These are phyloP conservation scores for Glycine soja DNA, from an alignment of 306 rosid genomes.

Conservation along the genomic window DNA sequence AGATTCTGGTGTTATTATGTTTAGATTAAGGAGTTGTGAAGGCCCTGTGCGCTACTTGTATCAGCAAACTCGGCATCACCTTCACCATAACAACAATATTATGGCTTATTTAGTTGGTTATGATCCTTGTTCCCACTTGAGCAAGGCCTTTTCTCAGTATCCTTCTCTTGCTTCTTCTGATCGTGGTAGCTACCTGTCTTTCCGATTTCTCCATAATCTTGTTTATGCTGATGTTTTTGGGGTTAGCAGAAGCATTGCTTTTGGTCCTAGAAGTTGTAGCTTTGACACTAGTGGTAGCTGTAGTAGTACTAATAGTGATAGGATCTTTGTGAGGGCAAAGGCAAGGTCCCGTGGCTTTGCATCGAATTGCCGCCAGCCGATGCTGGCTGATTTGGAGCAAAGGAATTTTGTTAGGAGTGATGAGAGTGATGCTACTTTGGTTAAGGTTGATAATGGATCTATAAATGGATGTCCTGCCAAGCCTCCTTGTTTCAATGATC, in stretches of 20 bases:
- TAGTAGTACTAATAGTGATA: slow-evolving; percentile 18
- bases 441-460: slow-evolving; percentile 34
- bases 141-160: slow-evolving; percentile 43
- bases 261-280: slow-evolving; percentile 55
- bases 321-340: slow-evolving; percentile 54
- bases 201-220: slow-evolving; percentile 43
- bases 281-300: slow-evolving; percentile 35
- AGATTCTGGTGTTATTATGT: slow-evolving; percentile 56
- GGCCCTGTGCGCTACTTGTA: slow-evolving; percentile 47
- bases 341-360: slow-evolving; percentile 54
- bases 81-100: background rate
- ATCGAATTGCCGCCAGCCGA: slow-evolving; percentile 37
- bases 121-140: slow-evolving; percentile 52
- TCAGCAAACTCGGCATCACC: slow-evolving; percentile 42
- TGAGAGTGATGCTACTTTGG: slow-evolving; percentile 26
- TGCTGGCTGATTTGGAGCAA: slow-evolving; percentile 50
- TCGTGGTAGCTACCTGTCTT: slow-evolving; percentile 31
- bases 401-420: slow-evolving; percentile 39
- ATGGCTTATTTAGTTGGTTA: slow-evolving; percentile 55
- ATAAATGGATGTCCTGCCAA: slow-evolving; percentile 47
- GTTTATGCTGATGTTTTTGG: slow-evolving; percentile 45
- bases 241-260: slow-evolving; percentile 40
- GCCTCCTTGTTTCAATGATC: slow-evolving; percentile 52
- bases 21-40: slow-evolving; percentile 51
- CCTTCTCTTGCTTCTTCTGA: slow-evolving; percentile 32